Conservation (phyloP, 352 stramenopile genomes). For the Globisporangium paroecandrum region DNA sequence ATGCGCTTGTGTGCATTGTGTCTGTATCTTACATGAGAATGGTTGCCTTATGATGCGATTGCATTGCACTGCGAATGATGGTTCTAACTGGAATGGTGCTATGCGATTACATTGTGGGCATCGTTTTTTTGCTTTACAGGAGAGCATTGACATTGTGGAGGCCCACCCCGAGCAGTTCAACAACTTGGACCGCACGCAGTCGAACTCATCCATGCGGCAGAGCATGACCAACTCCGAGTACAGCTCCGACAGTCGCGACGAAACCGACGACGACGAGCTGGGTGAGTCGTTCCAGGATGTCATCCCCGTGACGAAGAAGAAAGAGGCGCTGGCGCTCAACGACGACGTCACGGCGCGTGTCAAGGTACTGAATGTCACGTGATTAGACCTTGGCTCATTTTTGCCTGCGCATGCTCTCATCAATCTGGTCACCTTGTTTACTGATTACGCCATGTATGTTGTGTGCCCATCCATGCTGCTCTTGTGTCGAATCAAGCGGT, state of each 20-base stretch:
- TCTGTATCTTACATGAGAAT: neutral
- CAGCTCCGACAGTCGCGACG: slow-evolving; percentile 49
- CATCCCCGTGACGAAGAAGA: slow-evolving; percentile 68
- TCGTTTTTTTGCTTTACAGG: slow-evolving; percentile 13
- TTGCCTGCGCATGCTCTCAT: neutral
- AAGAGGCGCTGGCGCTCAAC: slow-evolving; percentile 70
- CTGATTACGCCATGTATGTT: neutral
- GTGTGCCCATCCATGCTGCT: neutral
- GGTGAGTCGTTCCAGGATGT: slow-evolving; percentile 64
- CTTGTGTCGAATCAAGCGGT: slow-evolving; percentile 8
- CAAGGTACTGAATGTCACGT: slow-evolving; percentile 20
- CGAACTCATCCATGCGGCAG: slow-evolving; percentile 36
- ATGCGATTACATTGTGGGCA: neutral
- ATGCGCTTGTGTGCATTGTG: neutral
- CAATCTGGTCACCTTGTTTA: neutral
- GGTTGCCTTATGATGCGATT: neutral
- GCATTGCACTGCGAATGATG: neutral
- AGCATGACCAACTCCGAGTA: slow-evolving; percentile 35
- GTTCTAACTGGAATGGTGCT: neutral
- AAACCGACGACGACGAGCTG: slow-evolving; percentile 47
- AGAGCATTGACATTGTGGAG: slow-evolving; percentile 48
- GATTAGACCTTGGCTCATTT: neutral
- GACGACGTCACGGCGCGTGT: slow-evolving; percentile 74
- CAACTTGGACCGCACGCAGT: slow-evolving; percentile 33
- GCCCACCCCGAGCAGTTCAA: slow-evolving; percentile 40